A percentile compares a stretch with the other conserved stretches of the same genome.
phyloP scores from a whole-genome alignment of 2,329 filamentous ascomycete genomes.

The Colletotrichum liriopes region DNA sequence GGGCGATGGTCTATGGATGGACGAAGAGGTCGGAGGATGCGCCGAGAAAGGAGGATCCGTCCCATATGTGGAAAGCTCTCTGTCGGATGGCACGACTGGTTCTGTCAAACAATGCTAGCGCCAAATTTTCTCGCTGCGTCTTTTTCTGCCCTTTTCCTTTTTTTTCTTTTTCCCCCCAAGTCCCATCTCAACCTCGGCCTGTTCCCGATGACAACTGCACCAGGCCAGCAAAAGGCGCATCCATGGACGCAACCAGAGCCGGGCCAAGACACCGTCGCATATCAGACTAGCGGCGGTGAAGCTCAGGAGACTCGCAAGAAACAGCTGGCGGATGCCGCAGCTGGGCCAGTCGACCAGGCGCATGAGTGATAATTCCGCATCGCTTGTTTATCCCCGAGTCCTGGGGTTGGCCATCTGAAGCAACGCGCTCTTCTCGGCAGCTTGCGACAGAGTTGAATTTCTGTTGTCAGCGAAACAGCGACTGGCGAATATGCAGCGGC shows the following conservation, averaged over 20 bases:
- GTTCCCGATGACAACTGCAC: neutral
- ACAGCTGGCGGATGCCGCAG: neutral
- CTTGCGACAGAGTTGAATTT: neutral
- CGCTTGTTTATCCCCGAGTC: neutral
- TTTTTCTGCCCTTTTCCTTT: neutral
- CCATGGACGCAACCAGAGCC: slow-evolving; percentile 7
- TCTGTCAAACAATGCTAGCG: neutral
- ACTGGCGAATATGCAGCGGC: neutral
- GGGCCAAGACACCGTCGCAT: slow-evolving; percentile 15
- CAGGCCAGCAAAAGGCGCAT: neutral
- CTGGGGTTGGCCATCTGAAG: neutral
- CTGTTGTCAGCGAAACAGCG: neutral
- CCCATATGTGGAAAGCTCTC: neutral
- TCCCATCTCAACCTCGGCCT: neutral
- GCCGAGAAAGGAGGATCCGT: neutral
- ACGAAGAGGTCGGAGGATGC: neutral
- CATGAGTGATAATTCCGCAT: neutral
- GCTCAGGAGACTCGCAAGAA: neutral
- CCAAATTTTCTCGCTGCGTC: neutral
- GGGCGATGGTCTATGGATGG: neutral
- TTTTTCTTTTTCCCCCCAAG: no score
- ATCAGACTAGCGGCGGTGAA: slow-evolving; percentile 1
- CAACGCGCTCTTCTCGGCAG: neutral
- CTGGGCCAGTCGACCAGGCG: neutral
- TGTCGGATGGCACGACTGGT: neutral